Conservation (phyloP, 495 filamentous ascomycete genomes). For the Aspergillus steynii region DNA sequence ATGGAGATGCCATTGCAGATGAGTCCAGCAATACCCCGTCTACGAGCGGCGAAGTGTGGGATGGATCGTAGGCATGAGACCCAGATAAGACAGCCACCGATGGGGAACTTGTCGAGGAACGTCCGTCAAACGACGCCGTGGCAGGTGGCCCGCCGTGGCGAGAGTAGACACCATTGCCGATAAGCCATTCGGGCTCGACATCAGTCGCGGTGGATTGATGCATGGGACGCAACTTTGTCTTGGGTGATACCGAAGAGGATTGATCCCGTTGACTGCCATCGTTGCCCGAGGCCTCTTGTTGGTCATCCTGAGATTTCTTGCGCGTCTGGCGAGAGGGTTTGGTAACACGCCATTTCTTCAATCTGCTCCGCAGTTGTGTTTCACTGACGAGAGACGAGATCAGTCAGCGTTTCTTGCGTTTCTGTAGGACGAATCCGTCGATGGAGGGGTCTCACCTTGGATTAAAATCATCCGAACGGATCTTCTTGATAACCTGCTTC, state of each 20-base stretch:
- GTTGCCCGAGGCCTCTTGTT: slow-evolving; percentile 27
- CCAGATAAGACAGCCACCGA: slow-evolving; percentile 20
- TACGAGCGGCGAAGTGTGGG: slow-evolving; percentile 31
- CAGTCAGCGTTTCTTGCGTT: too few species aligned
- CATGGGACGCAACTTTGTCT: slow-evolving; percentile 9
- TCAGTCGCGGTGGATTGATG: slow-evolving; percentile 7
- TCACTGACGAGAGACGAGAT: slow-evolving; percentile 29
- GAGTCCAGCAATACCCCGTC: slow-evolving; percentile 22
- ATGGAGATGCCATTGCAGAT: slow-evolving; percentile 16
- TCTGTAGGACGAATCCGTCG: too few species aligned
- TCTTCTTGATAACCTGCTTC: slow-evolving; percentile 52
- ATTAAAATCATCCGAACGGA: slow-evolving; percentile 49
- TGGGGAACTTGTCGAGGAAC: slow-evolving; percentile 18
- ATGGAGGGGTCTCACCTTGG: slow-evolving; percentile 36
- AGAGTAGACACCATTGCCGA: slow-evolving; percentile 18
- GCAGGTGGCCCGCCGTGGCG: slow-evolving; percentile 18
- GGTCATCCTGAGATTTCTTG: slow-evolving; percentile 40
- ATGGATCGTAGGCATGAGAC: slow-evolving; percentile 31
- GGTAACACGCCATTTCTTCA: slow-evolving; percentile 53
- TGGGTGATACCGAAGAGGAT: slow-evolving; percentile 20
- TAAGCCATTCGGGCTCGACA: slow-evolving; percentile 24
- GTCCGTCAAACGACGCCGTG: slow-evolving; percentile 17
- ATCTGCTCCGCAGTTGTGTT: slow-evolving; percentile 47
- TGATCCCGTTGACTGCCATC: slow-evolving; percentile 25
- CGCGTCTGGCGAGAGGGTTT: slow-evolving; percentile 49